Percentiles rank a stretch among this genome's conserved stretches.
These are phyloP conservation scores for Rhizophora mangle DNA, from an alignment of 345 rosid species.

Conservation along the genomic window DNA sequence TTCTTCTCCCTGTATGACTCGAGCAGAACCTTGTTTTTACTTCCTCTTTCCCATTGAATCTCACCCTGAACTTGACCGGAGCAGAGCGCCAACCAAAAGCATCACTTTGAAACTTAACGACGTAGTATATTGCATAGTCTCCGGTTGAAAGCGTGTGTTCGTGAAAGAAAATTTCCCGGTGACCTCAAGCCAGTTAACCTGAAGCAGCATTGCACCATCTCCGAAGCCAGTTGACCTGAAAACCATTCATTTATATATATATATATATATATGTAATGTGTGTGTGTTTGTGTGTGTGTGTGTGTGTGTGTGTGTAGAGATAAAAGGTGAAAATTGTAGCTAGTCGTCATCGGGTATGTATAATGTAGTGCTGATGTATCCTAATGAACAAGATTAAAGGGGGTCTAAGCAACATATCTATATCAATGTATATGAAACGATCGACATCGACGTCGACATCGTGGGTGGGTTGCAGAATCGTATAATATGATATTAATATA, in stretches of 20 bases:
- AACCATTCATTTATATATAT: not conserved
- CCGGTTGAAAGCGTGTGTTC: not conserved
- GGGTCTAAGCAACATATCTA: too few relatives aligned
- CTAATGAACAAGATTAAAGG: too few relatives aligned
- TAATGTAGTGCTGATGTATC: too few relatives aligned
- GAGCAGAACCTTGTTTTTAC: slow-evolving; percentile 14
- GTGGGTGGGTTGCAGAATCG: too few relatives aligned
- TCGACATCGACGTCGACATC: too few relatives aligned
- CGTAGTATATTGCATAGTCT: slow-evolving; percentile 15
- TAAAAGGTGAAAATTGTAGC: too few relatives aligned
- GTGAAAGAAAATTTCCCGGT: slow-evolving; percentile 18
- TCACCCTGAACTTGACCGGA: slow-evolving; percentile 30
- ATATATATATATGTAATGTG: not conserved
- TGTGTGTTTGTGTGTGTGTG: not conserved
- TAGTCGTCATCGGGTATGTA: too few relatives aligned
- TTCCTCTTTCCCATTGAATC: slow-evolving; percentile 14
- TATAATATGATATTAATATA: too few relatives aligned
- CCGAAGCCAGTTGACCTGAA: slow-evolving; percentile 22
- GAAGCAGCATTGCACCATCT: slow-evolving; percentile 21
- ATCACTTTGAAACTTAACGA: slow-evolving; percentile 28
- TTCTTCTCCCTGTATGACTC: slow-evolving; percentile 19
- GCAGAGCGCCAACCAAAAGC: slow-evolving; percentile 39
- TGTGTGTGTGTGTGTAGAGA: not conserved
- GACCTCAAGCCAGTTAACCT: slow-evolving; percentile 38
- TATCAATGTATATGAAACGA: too few relatives aligned